Conservation (phyloP, 2,329 filamentous ascomycete species). For the Pyrenochaeta sp. region DNA sequence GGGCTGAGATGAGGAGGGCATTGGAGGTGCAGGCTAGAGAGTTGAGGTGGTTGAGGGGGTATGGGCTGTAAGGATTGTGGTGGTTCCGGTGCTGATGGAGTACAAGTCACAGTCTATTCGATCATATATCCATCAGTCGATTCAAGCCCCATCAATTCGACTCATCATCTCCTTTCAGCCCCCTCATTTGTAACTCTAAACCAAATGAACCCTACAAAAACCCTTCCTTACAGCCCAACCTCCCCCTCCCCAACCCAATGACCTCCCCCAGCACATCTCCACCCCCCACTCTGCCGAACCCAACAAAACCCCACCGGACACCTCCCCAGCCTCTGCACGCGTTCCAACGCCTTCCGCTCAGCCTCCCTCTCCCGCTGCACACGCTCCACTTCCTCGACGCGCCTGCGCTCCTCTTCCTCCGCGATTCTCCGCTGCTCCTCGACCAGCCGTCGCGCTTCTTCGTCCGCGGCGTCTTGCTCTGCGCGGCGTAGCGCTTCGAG, state of each 20-base stretch:
- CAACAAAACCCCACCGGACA: slow-evolving; percentile 67
- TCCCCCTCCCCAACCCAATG: slow-evolving; percentile 61
- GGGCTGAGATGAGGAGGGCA: slow-evolving; percentile 75
- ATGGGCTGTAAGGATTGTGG: slow-evolving; percentile 58
- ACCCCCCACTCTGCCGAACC: slow-evolving; percentile 67
- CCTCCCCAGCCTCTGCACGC: slow-evolving; percentile 60
- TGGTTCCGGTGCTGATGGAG: background rate
- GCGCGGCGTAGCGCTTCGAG: slow-evolving; percentile 37
- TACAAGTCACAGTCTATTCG: no score
- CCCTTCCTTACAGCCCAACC: slow-evolving; percentile 19
- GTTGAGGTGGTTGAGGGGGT: slow-evolving; percentile 73
- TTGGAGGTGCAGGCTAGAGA: slow-evolving; percentile 81
- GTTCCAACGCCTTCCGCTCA: slow-evolving; percentile 53
- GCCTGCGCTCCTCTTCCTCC: slow-evolving; percentile 27
- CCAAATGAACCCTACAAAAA: no score
- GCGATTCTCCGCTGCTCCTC: slow-evolving; percentile 27
- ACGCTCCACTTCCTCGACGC: slow-evolving; percentile 44
- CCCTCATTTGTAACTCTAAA: no score
- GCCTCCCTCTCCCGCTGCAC: slow-evolving; percentile 49
- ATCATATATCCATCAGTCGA: no score
- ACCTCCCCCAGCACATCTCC: slow-evolving; percentile 66
- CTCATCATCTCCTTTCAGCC: no score
- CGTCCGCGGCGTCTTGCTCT: slow-evolving; percentile 35
- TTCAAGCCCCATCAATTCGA: no score
- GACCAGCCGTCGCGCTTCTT: slow-evolving; percentile 28